Base-by-base conservation (phyloP, 1,284 basidiomycete species). In the Apiotrichum gamsii region DNA sequence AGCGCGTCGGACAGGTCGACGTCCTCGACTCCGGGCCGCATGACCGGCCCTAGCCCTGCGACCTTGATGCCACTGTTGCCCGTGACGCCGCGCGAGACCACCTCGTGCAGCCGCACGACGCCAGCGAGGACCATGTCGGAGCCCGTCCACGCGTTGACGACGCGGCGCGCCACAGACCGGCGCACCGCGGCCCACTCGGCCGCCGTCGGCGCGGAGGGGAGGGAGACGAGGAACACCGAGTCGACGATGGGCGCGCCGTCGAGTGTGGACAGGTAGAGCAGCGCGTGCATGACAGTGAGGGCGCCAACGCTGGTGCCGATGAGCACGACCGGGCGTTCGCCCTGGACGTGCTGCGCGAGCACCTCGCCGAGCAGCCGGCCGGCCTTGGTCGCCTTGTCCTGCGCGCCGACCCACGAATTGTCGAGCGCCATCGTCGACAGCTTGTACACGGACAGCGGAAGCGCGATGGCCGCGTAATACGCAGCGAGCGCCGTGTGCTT, bases 221-320 rank as follows among this genome's bases (percentile, higher is more conserved):
- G 69, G 5, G 73, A 74, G 58, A 78, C 74, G 43, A 78, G 60
- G 47, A 72, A 72, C 2, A 75, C 78, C 3, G 72, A 72, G 57
- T 79, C 78, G 43, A 81, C 74, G 39, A 78, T 68, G 25, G 74
- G 62, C 10, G 65, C 62, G 0, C 72, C 67, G 5, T 60, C 46
- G 18, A 59, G 52, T 0, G 58, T 55, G 13, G 69, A 52, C 37
- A 81, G 74, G 54, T 76, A 73, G 2, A 74, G 67, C 10, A 81
- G 69, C 8, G 77, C 76, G 19, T 74, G 67, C 43, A 79, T 67
- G 36, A 80, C 66, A 1, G 77, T 77, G 1, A 77, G 65, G 0
- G 77, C 76, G 9, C 79, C 79, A 8, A 79, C 65, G 1, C 76
- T 77, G 3, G 75, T 75, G 4, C 77, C 79, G 53, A 80, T 72